Evolutionary conservation across 2,329 filamentous ascomycete species (phyloP), one percentile per base, ranked within the genome.

Genomic region (Fusarium chlamydosporum): DNA sequence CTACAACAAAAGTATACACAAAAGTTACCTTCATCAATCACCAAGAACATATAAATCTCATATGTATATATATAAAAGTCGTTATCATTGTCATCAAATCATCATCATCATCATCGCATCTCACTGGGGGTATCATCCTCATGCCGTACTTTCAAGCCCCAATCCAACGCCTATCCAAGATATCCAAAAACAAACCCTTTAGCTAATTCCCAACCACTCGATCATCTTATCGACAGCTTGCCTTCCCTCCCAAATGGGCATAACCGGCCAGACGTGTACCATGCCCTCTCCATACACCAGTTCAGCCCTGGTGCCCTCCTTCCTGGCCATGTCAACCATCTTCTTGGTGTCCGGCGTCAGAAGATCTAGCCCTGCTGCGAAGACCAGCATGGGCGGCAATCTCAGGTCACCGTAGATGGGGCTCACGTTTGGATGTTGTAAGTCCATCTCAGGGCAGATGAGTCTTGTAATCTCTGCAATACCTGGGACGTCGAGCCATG

Each of bases 181-280:
- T 37, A 26, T 46, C 18, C 40, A 43, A 42, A 55, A 42, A 47
- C 18, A 55, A 18, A 40, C 10, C 23, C 7, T 43, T 52, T 47
- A 48, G 16, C 57, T 58, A 40, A 65, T 40, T 29, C 65, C 62
- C 37, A 79, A 33, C 72, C 74, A 79, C 23, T 69, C 45, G 1
- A 78, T 56, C 35, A 78, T 75, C 54, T 58, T 70, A 7, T 76
- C 69, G 23, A 75, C 50, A 1, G 76, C 75, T 29, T 67, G 54
- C 16, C 56, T 64, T 5, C 70, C 75, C 57, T 79, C 77, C 27
- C 71, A 69, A 6, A 76, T 69, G 9, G 75, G 70, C 6, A 78
- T 38, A 34, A 78, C 23, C 7, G 75, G 75, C 76, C 77, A 79
- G 10, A 75, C 75, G 34, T 79, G 77, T 47, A 78, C 67, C 77